phyloP scores from a whole-genome alignment of 2,329 filamentous ascomycete genomes.

The Fusarium nelsonii region DNA sequence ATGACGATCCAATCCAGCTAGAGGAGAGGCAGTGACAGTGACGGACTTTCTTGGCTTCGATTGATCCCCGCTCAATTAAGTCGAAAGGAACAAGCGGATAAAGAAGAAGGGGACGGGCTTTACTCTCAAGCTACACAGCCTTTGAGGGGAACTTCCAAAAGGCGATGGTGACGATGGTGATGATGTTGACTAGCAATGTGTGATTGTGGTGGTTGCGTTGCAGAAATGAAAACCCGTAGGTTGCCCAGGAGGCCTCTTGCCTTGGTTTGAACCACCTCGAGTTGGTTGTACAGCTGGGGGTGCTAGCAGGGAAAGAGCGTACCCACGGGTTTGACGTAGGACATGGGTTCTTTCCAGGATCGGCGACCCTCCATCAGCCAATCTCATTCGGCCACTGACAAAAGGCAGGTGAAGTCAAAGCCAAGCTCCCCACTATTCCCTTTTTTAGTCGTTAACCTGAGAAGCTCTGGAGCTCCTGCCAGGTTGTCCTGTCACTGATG shows the following conservation, averaged over 20 bases:
- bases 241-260: constrained; percentile 39
- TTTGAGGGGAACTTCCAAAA: background rate
- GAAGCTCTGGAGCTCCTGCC: constrained; percentile 15
- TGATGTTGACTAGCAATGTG: constrained; percentile 11
- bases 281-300: background rate
- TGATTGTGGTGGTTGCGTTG: constrained; percentile 25
- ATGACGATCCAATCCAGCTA: constrained; percentile 28
- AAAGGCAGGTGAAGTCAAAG: constrained; percentile 11
- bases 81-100: constrained; percentile 1
- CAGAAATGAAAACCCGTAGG: constrained; percentile 14
- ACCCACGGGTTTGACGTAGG: constrained; percentile 35
- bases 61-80: constrained; percentile 21
- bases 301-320: constrained; percentile 10
- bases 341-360: constrained; percentile 31
- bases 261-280: constrained; percentile 3
- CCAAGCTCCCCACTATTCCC: constrained; percentile 26
- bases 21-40: constrained; percentile 11
- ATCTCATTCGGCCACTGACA: background rate
- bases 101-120: constrained; percentile 8
- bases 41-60: background rate
- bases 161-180: constrained; percentile 16
- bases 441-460: background rate
- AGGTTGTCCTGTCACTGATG: constrained; percentile 35
- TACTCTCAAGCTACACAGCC: constrained; percentile 20
- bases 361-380: constrained; percentile 1